Percentiles rank a stretch among this genome's conserved stretches.
Conservation (phyloP, 1,284 basidiomycete species). For the Flammula alnicola region DNA sequence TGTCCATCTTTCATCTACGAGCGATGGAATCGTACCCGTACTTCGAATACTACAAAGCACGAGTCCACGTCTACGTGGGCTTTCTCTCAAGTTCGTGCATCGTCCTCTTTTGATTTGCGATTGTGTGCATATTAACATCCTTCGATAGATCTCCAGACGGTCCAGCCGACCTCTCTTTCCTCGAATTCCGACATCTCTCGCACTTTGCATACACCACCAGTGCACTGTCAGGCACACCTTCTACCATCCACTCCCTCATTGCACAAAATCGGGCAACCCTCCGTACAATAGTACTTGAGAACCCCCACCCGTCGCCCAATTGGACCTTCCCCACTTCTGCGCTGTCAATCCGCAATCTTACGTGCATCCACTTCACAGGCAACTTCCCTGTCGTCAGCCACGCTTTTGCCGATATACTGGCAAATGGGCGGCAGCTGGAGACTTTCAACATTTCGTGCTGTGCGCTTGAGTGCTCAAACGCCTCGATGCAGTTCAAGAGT, state of each 20-base stretch:
- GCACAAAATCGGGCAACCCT: constrained; percentile 57
- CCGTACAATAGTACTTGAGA: constrained; percentile 58
- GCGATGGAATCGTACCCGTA: constrained; percentile 55
- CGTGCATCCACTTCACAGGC: constrained; percentile 63
- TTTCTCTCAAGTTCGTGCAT: constrained; percentile 55
- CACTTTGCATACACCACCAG: constrained; percentile 58
- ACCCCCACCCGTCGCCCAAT: constrained; percentile 36
- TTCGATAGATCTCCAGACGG: constrained; percentile 60
- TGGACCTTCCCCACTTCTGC: constrained; percentile 61
- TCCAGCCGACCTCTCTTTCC: constrained; percentile 54
- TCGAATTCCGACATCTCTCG: constrained; percentile 60
- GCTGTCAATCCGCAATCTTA: constrained; percentile 65
- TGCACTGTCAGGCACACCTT: constrained; percentile 42
- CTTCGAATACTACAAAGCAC: constrained; percentile 55
- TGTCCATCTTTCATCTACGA: constrained; percentile 62
- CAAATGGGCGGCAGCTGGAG: constrained; percentile 65
- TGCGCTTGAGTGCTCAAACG: constrained; percentile 47
- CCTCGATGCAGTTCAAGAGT: constrained; percentile 54
- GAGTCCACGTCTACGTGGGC: constrained; percentile 54
- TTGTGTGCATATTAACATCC: no score
- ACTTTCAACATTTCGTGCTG: constrained; percentile 55
- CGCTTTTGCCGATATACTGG: constrained; percentile 61
- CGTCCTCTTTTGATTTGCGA: background rate
- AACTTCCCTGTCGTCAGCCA: constrained; percentile 54
- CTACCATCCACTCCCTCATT: constrained; percentile 51